Conservation (phyloP, 139 green algal species). For the Auxenochlorella protothecoides region DNA sequence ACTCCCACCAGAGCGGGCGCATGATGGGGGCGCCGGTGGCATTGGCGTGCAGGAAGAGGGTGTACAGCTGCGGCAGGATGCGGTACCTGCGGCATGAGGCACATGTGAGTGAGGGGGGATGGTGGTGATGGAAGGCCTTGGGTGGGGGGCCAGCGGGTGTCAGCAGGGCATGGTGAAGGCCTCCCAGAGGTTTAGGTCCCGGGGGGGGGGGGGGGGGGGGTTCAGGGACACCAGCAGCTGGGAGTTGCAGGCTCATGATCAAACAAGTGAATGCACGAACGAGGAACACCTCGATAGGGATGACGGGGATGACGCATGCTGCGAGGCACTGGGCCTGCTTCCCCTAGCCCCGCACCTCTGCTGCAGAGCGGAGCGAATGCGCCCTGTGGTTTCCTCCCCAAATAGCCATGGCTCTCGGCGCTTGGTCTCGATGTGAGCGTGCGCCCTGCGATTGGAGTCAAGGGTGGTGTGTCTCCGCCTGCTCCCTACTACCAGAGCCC, state of each 20-base stretch:
- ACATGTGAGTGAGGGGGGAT: background rate
- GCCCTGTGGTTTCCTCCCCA: constrained; percentile 65
- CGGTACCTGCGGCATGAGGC: constrained; percentile 44
- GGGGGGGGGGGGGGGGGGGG: background rate
- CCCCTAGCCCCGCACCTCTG: constrained; percentile 20
- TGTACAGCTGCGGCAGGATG: constrained; percentile 97
- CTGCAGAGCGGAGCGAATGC: constrained; percentile 76
- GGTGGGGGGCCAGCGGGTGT: background rate
- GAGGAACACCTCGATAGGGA: no score
- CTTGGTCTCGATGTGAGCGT: constrained; percentile 94
- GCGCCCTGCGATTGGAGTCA: constrained; percentile 30
- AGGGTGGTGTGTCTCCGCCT: no score
- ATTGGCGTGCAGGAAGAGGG: constrained; percentile 80
- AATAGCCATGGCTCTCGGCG: constrained; percentile 96
- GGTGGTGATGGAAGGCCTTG: background rate
- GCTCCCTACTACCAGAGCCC: no score
- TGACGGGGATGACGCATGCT: background rate
- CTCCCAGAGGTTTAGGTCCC: background rate
- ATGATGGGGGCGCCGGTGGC: constrained; percentile 69
- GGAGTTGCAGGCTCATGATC: no score
- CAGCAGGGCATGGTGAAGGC: background rate
- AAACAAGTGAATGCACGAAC: no score
- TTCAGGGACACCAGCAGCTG: no score
- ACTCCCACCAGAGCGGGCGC: constrained; percentile 91
- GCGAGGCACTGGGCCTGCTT: background rate